A percentile compares a stretch with the other conserved stretches of the same genome.
Evolutionary conservation across 75 land plant genomes (phyloP).

Genomic region (Gnetum montanum): DNA sequence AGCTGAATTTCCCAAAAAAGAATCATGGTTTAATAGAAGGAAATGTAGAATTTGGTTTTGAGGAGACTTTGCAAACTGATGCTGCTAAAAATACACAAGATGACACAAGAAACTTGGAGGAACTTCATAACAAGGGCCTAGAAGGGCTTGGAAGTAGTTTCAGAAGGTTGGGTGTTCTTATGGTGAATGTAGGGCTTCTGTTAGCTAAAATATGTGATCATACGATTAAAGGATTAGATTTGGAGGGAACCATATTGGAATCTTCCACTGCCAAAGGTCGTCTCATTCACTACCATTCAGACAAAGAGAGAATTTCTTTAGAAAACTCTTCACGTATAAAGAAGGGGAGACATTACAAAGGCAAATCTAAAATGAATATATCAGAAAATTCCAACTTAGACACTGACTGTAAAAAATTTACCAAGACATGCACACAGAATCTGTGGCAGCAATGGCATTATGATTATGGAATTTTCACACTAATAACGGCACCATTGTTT

Average conservation of each 20-base stretch:
- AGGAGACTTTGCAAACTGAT: slow-evolving; percentile 3
- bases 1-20: slow-evolving; percentile 43
- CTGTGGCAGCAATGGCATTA: slow-evolving; percentile 98
- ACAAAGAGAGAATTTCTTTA: slow-evolving; percentile 22
- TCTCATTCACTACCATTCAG: slow-evolving; percentile 90
- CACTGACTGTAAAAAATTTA: too few species aligned
- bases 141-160: slow-evolving; percentile 40
- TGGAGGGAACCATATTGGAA: slow-evolving; percentile 62
- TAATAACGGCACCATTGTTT: slow-evolving; percentile 73
- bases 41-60: neutral
- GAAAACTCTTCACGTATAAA: slow-evolving; percentile 7
- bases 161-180: slow-evolving; percentile 48
- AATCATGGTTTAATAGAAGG: slow-evolving; percentile 4
- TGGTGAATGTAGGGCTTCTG: slow-evolving; percentile 74
- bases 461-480: slow-evolving; percentile 90
- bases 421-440: too few species aligned
- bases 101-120: neutral
- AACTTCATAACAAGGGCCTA: slow-evolving; percentile 13
- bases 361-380: neutral
- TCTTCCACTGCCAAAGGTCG: slow-evolving; percentile 84
- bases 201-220: slow-evolving; percentile 77
- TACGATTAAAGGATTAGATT: slow-evolving; percentile 38
- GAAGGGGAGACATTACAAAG: slow-evolving; percentile 3
- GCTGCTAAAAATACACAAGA: too few species aligned
- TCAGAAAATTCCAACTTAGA: neutral